A percentile compares a stretch with the other conserved stretches of the same genome.
Conservation (phyloP, 768 basidiomycete species). For the Piloderma croceum region DNA sequence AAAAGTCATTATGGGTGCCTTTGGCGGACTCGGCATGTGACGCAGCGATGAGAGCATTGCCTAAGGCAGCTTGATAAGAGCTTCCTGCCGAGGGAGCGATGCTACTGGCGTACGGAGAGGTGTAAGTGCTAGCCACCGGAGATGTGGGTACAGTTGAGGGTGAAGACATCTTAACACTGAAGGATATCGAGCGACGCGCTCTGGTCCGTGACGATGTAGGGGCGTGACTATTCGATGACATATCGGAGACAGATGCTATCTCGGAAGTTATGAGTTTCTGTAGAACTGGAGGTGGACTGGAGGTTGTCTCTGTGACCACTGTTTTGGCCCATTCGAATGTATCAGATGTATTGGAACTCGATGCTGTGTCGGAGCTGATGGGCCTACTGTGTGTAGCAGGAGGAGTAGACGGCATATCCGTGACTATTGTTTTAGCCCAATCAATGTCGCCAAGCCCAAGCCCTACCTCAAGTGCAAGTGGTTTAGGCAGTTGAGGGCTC, state of each 20-base stretch:
- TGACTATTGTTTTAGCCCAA: conserved; percentile 36
- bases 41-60: conserved; percentile 85
- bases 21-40: conserved; percentile 92
- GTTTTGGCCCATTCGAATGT: no score
- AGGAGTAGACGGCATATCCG: conserved; percentile 17
- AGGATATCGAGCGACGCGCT: conserved; percentile 72
- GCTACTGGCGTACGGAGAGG: conserved; percentile 30
- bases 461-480: conserved; percentile 49
- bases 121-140: conserved; percentile 41
- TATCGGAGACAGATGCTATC: no score
- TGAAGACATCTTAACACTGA: conserved; percentile 28
- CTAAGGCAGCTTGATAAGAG: conserved; percentile 66
- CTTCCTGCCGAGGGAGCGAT: conserved; percentile 27
- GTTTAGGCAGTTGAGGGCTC: conserved; percentile 50
- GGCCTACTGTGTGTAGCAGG: conserved; percentile 17
- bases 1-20: conserved; percentile 84
- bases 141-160: conserved; percentile 42
- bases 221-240: no score
- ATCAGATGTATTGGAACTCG: no score
- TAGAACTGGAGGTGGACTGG: no score
- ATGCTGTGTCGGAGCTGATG: conserved; percentile 14
- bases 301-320: no score
- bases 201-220: conserved; percentile 44
- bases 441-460: conserved; percentile 51
- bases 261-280: no score